Base-by-base conservation (phyloP, 192 early-diverging fungal species). In the Podochytrium sp. region DNA sequence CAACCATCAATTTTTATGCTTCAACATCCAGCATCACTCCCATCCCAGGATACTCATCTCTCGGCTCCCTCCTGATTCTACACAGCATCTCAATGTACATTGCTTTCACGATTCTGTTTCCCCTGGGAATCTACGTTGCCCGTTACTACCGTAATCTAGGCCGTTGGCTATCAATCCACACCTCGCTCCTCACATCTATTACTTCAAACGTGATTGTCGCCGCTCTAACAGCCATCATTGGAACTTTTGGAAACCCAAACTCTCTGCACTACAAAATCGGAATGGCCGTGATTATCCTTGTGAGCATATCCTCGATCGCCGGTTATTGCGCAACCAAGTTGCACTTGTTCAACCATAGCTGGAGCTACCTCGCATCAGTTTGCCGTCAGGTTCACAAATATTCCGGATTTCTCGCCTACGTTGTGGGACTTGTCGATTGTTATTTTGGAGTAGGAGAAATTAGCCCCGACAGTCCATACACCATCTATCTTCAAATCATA, bases 91-190 rank as follows among this genome's bases (percentile, higher is more conserved):
- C 52, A 3, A 80, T 80, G 78, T 72, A 55, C 41, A 38, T 75
- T 37, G 72, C 76, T 1, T 78, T 81, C 47, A 73, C 68, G n/a
- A 65, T 75, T 53, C 38, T 78, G 34, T 78, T 72, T 63, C 80
- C 80, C 3, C 34, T 80, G 12, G 80, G 76, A 56, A 81, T 81
- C 0, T 75, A 68, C 57, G 66, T 81, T 23, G 80, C 80, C 0
- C 12, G 80, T 20, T 80, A 80, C 58, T 40, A 75, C 40, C 37
- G 38, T 16, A 59, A 67, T 39, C 16, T 75, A 55, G 52, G 35
- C 12, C 56, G 40, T 12, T 81, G 80, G 80, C 47, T 81, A 1
- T 33, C 49, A 1, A 53, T 78, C 12, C 80, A 81, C 65, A 56
- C 57, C 27, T 51, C 65, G 10, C 58, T 81, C 0, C 75, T 81